Evolutionary conservation across 2,329 filamentous ascomycete genomes (phyloP).

Genomic region (Macrophomina phaseolina): DNA sequence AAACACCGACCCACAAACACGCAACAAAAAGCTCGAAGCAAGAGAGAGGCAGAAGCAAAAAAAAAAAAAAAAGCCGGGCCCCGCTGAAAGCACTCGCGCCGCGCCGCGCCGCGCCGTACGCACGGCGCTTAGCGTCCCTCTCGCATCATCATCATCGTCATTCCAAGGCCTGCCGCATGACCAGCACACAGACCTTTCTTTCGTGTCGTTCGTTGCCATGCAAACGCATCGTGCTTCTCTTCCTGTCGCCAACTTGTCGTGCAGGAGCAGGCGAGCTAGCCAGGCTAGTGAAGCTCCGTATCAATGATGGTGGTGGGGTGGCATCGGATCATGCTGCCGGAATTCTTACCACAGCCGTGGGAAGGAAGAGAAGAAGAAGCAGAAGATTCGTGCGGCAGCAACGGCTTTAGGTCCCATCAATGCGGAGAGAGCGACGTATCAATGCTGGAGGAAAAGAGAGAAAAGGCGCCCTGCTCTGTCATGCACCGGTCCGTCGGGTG

Average conservation of each 20-base stretch:
- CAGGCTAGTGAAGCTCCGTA: no score
- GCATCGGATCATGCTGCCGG: neutral
- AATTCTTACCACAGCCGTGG: neutral
- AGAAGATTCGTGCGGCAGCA: no score
- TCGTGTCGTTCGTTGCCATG: neutral
- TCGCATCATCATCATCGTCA: neutral
- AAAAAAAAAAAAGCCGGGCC: neutral
- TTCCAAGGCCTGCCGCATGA: neutral
- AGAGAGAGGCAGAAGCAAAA: neutral
- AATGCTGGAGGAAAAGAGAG: neutral
- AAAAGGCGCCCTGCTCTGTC: no score
- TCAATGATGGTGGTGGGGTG: neutral
- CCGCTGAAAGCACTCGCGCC: neutral
- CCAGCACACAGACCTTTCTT: neutral
- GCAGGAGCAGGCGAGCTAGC: no score
- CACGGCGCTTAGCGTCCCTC: neutral
- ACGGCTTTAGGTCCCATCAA: no score
- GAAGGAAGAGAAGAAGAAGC: no score
- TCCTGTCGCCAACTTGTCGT: no score
- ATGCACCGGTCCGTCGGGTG: no score
- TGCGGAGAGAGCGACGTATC: neutral
- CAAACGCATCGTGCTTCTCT: neutral
- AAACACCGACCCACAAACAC: no score
- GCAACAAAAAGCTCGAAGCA: neutral
- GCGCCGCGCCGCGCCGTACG: slow-evolving; percentile 1